Percentiles rank a stretch among this genome's conserved stretches.
Conservation (phyloP, 192 early-diverging fungal species). For the Coemansia sp. region DNA sequence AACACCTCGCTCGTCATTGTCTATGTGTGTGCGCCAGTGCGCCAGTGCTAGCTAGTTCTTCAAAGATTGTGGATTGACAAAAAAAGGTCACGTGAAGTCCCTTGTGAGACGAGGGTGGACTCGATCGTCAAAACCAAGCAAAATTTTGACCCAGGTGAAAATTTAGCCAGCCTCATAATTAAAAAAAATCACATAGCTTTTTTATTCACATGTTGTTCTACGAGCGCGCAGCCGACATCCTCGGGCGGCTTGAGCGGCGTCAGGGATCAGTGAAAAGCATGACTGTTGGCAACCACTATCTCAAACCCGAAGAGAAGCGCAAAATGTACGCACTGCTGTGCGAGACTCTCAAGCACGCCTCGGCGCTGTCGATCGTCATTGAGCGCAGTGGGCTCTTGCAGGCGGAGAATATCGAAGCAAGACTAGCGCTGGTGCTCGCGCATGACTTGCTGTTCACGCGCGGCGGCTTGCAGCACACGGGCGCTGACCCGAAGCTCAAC, state of each 20-base stretch:
- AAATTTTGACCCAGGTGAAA: neutral
- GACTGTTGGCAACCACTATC: slow-evolving; percentile 66
- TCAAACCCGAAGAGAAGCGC: slow-evolving; percentile 74
- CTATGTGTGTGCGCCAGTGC: neutral
- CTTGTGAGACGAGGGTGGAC: neutral
- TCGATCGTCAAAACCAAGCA: slow-evolving; percentile 1
- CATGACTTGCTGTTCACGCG: slow-evolving; percentile 86
- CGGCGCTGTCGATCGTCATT: slow-evolving; percentile 35
- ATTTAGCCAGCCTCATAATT: neutral
- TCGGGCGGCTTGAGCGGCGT: slow-evolving; percentile 70
- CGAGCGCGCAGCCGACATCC: slow-evolving; percentile 74
- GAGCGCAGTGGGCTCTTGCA: slow-evolving; percentile 22
- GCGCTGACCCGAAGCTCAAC: slow-evolving; percentile 67
- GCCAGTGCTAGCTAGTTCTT: neutral
- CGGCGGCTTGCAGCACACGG: slow-evolving; percentile 66
- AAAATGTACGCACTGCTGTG: slow-evolving; percentile 88
- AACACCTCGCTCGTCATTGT: neutral
- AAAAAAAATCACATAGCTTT: neutral
- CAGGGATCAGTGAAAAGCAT: slow-evolving; percentile 82
- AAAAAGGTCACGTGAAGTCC: neutral
- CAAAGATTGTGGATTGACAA: neutral
- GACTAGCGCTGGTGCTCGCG: slow-evolving; percentile 71
- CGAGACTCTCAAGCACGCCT: slow-evolving; percentile 81
- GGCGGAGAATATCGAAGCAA: slow-evolving; percentile 48
- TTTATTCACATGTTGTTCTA: slow-evolving; percentile 58